These are phyloP conservation scores for Sporothrix brasiliensis DNA, from an alignment of 2,329 filamentous ascomycete genomes.

Conservation along the genomic window DNA sequence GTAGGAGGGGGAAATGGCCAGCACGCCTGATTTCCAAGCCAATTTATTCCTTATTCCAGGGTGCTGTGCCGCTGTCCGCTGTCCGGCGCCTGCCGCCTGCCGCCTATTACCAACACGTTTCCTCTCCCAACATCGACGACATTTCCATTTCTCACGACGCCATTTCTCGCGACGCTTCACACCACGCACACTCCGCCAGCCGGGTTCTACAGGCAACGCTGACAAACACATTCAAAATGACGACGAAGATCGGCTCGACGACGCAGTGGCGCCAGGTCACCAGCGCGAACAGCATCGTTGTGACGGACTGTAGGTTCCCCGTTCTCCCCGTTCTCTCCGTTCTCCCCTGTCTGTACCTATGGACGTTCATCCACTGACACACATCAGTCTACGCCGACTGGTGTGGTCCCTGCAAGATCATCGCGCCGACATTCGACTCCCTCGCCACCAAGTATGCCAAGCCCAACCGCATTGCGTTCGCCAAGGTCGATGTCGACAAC, in stretches of 20 bases:
- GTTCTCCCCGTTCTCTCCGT: slow-evolving; percentile 16
- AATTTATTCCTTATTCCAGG: not conserved
- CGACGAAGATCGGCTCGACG: slow-evolving; percentile 63
- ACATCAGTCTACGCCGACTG: slow-evolving; percentile 85
- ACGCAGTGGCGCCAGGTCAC: slow-evolving; percentile 74
- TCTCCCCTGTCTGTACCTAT: not conserved
- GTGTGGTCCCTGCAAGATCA: slow-evolving; percentile 92
- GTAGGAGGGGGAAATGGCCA: slow-evolving; percentile 1
- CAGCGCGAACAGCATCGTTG: slow-evolving; percentile 73
- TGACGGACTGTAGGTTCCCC: slow-evolving; percentile 73
- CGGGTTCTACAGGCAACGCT: not conserved
- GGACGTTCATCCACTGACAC: slow-evolving; percentile 27
- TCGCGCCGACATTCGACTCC: slow-evolving; percentile 85
- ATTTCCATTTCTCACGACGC: not conserved
- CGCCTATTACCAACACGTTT: slow-evolving; percentile 19
- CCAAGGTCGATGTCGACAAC: slow-evolving; percentile 86
- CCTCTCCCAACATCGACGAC: not conserved
- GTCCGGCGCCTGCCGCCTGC: not conserved
- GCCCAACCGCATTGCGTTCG: slow-evolving; percentile 81
- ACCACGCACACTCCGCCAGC: not conserved
- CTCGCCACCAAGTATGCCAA: slow-evolving; percentile 78
- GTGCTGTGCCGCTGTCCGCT: not conserved
- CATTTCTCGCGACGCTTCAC: not conserved
- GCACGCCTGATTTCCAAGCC: slow-evolving; percentile 14
- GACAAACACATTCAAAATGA: slow-evolving; percentile 46